Percentiles rank a stretch among this genome's conserved stretches.
Conservation (phyloP, 331 rosid species). For the Spiraea crenata region DNA sequence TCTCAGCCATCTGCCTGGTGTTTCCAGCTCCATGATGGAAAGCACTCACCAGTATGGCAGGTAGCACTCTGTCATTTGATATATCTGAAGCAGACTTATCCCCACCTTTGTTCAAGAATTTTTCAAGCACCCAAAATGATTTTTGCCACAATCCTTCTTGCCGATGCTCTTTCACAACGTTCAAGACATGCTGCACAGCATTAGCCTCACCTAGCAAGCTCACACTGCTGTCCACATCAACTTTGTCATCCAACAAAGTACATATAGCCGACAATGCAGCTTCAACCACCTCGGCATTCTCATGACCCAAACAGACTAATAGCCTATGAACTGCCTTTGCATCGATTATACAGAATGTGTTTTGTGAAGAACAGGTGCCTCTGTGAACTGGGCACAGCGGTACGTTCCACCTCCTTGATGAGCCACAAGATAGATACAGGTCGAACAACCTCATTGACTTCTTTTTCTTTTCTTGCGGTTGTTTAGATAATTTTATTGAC, state of each 20-base stretch:
- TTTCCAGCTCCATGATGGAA: constrained; percentile 40
- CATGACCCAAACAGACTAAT: constrained; percentile 35
- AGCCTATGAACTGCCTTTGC: constrained; percentile 41
- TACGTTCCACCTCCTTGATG: constrained; percentile 25
- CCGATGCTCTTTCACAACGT: constrained; percentile 35
- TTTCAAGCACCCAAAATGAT: constrained; percentile 50
- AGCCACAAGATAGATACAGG: constrained; percentile 24
- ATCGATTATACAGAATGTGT: constrained; percentile 42
- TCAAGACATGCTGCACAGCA: constrained; percentile 29
- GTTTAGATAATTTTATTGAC: constrained; percentile 38
- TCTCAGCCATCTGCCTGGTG: constrained; percentile 44
- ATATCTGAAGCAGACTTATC: constrained; percentile 34
- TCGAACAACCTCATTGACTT: constrained; percentile 25
- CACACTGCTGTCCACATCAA: constrained; percentile 42
- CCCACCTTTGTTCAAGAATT: constrained; percentile 39
- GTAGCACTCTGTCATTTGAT: constrained; percentile 36
- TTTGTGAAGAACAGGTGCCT: constrained; percentile 44
- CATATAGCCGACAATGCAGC: constrained; percentile 45
- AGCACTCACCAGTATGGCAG: constrained; percentile 40
- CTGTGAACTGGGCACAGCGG: constrained; percentile 42
- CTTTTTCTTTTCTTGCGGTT: constrained; percentile 26
- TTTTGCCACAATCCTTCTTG: constrained; percentile 40
- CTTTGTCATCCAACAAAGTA: constrained; percentile 47
- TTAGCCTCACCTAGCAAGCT: constrained; percentile 28
- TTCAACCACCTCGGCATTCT: constrained; percentile 42